phyloP scores from a whole-genome alignment of 2,329 filamentous ascomycete genomes.

The Ramularia endophylla region DNA sequence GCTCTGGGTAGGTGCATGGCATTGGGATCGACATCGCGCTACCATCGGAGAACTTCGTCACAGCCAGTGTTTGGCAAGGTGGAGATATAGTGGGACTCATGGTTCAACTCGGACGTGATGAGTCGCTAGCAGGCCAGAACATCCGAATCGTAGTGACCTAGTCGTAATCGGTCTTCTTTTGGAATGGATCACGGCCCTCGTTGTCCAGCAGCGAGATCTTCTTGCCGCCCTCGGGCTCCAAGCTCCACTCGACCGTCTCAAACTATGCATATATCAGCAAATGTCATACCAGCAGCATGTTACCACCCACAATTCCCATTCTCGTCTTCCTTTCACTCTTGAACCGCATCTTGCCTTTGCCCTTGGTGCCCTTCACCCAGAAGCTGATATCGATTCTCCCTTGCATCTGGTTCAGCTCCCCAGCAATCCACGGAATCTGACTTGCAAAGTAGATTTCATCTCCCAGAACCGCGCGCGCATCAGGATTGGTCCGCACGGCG shows the following conservation, averaged over 20 bases:
- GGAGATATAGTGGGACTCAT: too few relatives aligned
- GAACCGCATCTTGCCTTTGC: constrained; percentile 71
- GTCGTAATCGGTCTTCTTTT: constrained; percentile 18
- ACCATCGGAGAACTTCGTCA: too few relatives aligned
- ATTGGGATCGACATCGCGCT: too few relatives aligned
- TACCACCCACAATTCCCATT: constrained; percentile 49
- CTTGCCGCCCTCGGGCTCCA: constrained; percentile 60
- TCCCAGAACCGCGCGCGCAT: constrained; percentile 71
- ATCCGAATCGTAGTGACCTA: background rate
- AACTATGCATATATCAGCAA: constrained; percentile 49
- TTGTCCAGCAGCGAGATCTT: constrained; percentile 72
- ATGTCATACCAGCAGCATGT: constrained; percentile 1
- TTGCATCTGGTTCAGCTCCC: constrained; percentile 86
- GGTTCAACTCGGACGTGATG: too few relatives aligned
- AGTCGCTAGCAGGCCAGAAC: too few relatives aligned
- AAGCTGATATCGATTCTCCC: constrained; percentile 85
- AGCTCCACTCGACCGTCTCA: constrained; percentile 84
- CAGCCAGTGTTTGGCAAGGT: too few relatives aligned
- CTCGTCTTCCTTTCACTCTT: constrained; percentile 64
- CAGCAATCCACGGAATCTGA: constrained; percentile 44
- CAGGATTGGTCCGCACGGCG: constrained; percentile 72
- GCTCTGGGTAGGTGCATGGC: too few relatives aligned
- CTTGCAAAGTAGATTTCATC: constrained; percentile 55
- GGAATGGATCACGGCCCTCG: constrained; percentile 58
- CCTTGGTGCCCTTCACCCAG: constrained; percentile 72